Evolutionary conservation across 306 rosid genomes (phyloP).

Genomic region (Heteromeles arbutifolia): DNA sequence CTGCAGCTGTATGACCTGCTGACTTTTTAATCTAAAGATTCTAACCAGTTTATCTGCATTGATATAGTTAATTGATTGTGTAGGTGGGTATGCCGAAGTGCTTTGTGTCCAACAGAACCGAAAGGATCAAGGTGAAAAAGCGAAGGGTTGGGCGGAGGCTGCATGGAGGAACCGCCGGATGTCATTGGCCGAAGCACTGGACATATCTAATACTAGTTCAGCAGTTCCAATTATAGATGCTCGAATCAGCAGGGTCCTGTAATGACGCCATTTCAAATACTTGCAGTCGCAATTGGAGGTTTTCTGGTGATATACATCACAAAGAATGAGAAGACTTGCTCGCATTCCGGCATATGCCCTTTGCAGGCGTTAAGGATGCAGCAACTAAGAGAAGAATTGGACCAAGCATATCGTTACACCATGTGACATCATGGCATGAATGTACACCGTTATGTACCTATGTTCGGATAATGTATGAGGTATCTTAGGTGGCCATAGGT

Average conservation of each 20-base stretch:
- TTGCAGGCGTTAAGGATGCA: neutral
- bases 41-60: neutral
- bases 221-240: constrained; percentile 47
- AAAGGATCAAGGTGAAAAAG: constrained; percentile 58
- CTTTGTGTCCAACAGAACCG: constrained; percentile 71
- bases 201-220: constrained; percentile 35
- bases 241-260: constrained; percentile 61
- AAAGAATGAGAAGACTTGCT: neutral
- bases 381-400: neutral
- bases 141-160: constrained; percentile 53
- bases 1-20: neutral
- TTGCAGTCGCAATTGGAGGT: neutral
- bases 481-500: neutral
- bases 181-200: constrained; percentile 67
- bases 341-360: neutral
- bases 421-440: neutral
- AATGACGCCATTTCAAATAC: constrained; percentile 10
- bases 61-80: neutral
- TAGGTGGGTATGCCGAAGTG: constrained; percentile 73
- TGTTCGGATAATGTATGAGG: neutral
- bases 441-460: neutral
- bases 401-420: neutral
- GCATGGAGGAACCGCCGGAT: constrained; percentile 58
- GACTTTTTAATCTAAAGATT: neutral
- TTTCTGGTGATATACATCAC: neutral